These are phyloP conservation scores for Arachis stenosperma DNA, from an alignment of 306 rosid genomes.

Conservation along the genomic window DNA sequence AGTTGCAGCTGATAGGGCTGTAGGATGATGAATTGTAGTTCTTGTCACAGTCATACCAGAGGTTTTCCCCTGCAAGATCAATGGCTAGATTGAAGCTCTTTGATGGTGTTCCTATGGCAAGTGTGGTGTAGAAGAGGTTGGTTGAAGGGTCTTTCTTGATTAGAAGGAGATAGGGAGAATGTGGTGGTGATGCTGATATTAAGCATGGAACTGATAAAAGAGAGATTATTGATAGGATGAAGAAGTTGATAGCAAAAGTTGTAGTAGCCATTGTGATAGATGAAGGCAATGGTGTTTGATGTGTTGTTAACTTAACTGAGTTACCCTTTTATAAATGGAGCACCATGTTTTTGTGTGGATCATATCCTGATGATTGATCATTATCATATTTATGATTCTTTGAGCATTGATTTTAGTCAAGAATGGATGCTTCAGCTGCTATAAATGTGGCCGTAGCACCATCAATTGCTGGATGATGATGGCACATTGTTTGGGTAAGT, in stretches of 20 bases:
- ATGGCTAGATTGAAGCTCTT: constrained; percentile 33
- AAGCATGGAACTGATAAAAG: constrained; percentile 25
- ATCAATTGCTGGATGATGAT: too few relatives aligned
- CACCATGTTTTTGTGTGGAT: background rate
- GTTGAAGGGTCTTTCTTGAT: constrained; percentile 49
- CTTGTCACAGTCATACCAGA: constrained; percentile 41
- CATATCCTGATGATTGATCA: background rate
- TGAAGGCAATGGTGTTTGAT: background rate
- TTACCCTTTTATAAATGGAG: constrained; percentile 22
- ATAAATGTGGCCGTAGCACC: too few relatives aligned
- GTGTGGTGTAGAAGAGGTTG: constrained; percentile 41
- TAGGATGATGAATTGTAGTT: constrained; percentile 48
- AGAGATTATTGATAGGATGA: constrained; percentile 22
- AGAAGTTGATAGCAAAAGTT: constrained; percentile 5
- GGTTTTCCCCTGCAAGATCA: constrained; percentile 47
- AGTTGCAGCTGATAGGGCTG: constrained; percentile 19
- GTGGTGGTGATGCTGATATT: constrained; percentile 20
- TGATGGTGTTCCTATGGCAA: constrained; percentile 51
- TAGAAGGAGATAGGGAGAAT: constrained; percentile 33
- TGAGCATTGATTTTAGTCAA: constrained; percentile 10
- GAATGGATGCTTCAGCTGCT: background rate
- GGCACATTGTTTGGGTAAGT: too few relatives aligned
- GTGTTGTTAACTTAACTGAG: background rate
- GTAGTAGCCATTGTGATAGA: constrained; percentile 26
- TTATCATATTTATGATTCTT: background rate